These are phyloP conservation scores for Aspergillus biplanus DNA, from an alignment of 495 filamentous ascomycete genomes.

Conservation along the genomic window DNA sequence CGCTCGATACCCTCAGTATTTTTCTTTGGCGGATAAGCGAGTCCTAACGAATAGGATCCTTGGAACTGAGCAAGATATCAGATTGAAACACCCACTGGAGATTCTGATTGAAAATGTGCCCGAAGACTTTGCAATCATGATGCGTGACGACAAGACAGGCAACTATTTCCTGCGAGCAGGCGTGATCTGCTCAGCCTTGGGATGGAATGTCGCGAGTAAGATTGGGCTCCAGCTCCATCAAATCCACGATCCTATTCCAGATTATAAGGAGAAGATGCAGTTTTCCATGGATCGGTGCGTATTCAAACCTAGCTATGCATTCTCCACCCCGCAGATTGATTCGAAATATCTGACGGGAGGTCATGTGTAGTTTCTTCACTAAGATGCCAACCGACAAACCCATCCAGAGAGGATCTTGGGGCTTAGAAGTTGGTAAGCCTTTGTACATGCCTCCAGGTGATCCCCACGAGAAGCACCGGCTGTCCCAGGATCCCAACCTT, in stretches of 20 bases:
- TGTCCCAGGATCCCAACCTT: slow-evolving; percentile 59
- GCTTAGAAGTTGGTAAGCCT: slow-evolving; percentile 74
- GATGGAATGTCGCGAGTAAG: slow-evolving; percentile 80
- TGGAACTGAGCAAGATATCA: slow-evolving; percentile 62
- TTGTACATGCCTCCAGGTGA: slow-evolving; percentile 81
- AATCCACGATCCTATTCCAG: slow-evolving; percentile 79
- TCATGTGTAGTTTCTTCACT: slow-evolving; percentile 67
- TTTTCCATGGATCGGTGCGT: slow-evolving; percentile 81
- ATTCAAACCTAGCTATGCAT: not conserved
- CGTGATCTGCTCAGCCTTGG: slow-evolving; percentile 76
- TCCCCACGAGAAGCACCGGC: slow-evolving; percentile 62
- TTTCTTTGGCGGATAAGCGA: slow-evolving; percentile 63
- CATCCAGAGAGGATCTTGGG: slow-evolving; percentile 90
- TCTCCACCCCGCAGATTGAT: not conserved
- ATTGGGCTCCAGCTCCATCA: slow-evolving; percentile 71
- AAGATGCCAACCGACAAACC: slow-evolving; percentile 74
- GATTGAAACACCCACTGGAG: slow-evolving; percentile 66
- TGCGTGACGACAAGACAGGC: slow-evolving; percentile 72
- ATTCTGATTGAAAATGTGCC: slow-evolving; percentile 82
- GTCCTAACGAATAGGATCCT: slow-evolving; percentile 76
- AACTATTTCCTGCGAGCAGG: slow-evolving; percentile 79
- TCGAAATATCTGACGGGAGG: not conserved
- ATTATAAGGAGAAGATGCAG: slow-evolving; percentile 91
- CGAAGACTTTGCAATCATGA: slow-evolving; percentile 84
- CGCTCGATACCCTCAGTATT: slow-evolving; percentile 79